Conservation (phyloP, 2,329 filamentous ascomycete species). For the Alternaria panax region DNA sequence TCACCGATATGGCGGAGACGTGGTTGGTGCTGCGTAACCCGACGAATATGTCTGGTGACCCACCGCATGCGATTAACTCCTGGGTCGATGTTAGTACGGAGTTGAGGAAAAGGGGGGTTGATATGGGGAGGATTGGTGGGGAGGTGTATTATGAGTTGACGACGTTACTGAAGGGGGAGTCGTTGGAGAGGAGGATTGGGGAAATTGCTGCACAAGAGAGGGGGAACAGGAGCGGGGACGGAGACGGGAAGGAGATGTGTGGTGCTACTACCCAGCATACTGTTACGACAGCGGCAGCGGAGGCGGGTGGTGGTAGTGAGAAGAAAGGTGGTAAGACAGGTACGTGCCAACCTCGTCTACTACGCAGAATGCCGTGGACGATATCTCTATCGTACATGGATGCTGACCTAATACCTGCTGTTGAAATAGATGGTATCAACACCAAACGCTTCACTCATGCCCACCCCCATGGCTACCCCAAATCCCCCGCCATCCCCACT, state of each 20-base stretch:
- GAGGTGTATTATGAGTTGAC: neutral
- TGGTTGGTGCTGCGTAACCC: constrained; percentile 1
- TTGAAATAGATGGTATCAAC: neutral
- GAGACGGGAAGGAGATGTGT: neutral
- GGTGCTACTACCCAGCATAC: neutral
- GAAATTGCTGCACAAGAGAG: neutral
- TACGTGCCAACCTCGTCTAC: neutral
- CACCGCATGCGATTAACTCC: neutral
- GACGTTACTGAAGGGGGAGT: neutral
- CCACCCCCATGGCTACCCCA: neutral
- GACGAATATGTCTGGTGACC: neutral
- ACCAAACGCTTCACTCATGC: constrained; percentile 7
- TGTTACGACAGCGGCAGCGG: neutral
- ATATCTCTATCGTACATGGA: no score
- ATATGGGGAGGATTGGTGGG: neutral
- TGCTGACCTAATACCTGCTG: neutral
- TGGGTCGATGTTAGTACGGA: neutral
- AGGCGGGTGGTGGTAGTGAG: neutral
- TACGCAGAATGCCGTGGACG: neutral
- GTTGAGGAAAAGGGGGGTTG: neutral
- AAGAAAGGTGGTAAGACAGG: neutral
- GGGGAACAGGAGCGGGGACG: neutral
- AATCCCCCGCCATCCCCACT: neutral
- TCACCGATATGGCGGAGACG: neutral
- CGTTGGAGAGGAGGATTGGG: neutral